Evolutionary conservation across 2,329 filamentous ascomycete species (phyloP), one percentile per base, ranked within the genome.

Genomic region (Sarocladium brachiariae): DNA sequence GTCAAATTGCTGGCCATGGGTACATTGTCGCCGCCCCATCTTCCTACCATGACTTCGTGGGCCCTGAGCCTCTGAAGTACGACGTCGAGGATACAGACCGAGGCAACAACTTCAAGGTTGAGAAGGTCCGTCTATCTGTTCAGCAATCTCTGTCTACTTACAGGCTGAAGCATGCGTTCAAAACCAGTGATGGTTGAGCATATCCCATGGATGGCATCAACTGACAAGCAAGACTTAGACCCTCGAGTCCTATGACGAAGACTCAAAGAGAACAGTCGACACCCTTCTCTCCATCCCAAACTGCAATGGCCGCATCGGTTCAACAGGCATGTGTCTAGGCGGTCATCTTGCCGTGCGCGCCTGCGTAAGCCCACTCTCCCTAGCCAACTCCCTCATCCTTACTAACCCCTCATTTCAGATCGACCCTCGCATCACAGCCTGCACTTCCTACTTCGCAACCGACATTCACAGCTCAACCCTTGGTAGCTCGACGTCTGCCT

Each of bases 11-110:
- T 34, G 87, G 89, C 2, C 88, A 95, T 57, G 92, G 91, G 61
- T 96, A 95, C 73, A 95, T 96, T 58, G 90, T 92, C 57, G 91
- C 87, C 9, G 90, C 90, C 0, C 89, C 90, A 0, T 93, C 87
- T 31, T 91, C 85, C 27, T 96, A 96, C 69, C 91, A 96, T 65
- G 91, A 96, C 68, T 96, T 96, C 70, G 89, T 84, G 1, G 87
- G 87, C 4, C 88, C 90, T 0, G 88, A 92, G 61, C 74, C 91
- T 10, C 74, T 96, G 35, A 80, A 87, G 47, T 96, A 96, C 66
- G 88, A 96, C 63, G 89, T 77, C 0, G 86, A 87, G 2, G 91
- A 93, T 49, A 97, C 92, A 0, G 89, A 96, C 65, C 75, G 81
- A 38, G 91, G 92, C 21, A 97, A 96, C 65, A 77, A 81, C 53